Base-by-base conservation (phyloP, 768 basidiomycete genomes). In the Hydnomerulius pinastri region DNA sequence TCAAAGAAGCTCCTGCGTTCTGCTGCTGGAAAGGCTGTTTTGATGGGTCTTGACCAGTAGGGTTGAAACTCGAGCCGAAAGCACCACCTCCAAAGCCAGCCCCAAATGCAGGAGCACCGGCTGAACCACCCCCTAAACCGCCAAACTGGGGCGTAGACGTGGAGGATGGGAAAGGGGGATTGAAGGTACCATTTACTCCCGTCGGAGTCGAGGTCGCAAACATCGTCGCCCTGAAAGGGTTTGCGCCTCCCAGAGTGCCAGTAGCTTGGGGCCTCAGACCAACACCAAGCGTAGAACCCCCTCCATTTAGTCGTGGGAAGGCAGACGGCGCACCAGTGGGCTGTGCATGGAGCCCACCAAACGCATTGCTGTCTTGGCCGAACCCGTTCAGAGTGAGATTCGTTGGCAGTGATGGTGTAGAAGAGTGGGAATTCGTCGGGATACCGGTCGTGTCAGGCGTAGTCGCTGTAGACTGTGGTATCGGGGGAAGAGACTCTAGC, bases 401-500 rank as follows among this genome's bases (percentile, higher is more conserved):
- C 18, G 56, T 44, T 49, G 63, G 56, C 43, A 66, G 45, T 42
- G 67, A 69, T 12, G 68, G 65, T 5, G 69, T 48, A 27, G 50
- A 41, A 18, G 47, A 43, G 42, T 59, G 53, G 8, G 37, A 43
- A 6, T 54, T 23, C 9, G 42, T 28, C 17, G 68, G 50, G 11
- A 23, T 43, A 40, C 46, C 49, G 11, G 44, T 56, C 6, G 52
- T 50, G 8, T 72, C 69, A 38, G 85, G 79, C 13, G 81, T 81
- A 5, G 70, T 70, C 1, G 79, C 68, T 3, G 67, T 65, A 5
- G 85, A 82, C 28, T 80, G 83, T 10, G 87, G 80, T 47, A 92
- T 82, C 5, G 90, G 75, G 2, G 92, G 92, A 21, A 93, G 69
- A 3, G 82, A 79, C 43, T 87, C 87, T 51, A 93, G 60, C 33